Conservation (phyloP, 2,329 filamentous ascomycete species). For the Tolypocladium ophioglossoides region DNA sequence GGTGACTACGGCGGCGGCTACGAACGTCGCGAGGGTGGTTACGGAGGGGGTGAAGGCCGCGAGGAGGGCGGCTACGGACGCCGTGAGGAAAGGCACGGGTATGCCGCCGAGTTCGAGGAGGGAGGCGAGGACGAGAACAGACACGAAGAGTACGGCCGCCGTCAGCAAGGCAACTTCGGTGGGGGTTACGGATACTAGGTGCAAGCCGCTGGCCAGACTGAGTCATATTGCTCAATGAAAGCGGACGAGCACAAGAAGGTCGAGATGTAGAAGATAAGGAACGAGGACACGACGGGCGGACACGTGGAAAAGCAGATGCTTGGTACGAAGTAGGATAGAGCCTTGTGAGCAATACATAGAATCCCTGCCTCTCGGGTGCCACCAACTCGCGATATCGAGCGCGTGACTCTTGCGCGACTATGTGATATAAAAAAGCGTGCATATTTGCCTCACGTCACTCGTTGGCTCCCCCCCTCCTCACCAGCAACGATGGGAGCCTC, state of each 20-base stretch:
- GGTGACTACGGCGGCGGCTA: slow-evolving; percentile 2
- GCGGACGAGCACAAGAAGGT: neutral
- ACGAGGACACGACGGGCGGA: neutral
- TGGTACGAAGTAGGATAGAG: neutral
- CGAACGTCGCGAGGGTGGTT: slow-evolving; percentile 3
- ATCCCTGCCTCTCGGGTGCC: neutral
- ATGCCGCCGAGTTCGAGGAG: slow-evolving; percentile 12
- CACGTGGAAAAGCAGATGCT: neutral
- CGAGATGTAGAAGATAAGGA: neutral
- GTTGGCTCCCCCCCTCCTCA: no score
- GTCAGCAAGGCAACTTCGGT: slow-evolving; percentile 16
- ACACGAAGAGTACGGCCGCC: slow-evolving; percentile 3
- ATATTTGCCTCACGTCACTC: neutral
- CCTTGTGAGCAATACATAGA: neutral
- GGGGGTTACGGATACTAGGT: slow-evolving; percentile 8
- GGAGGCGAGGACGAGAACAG: slow-evolving; percentile 5
- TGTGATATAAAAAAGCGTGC: neutral
- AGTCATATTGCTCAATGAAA: neutral
- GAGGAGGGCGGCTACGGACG: slow-evolving; percentile 6
- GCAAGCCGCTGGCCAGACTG: neutral
- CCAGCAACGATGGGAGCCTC: no score
- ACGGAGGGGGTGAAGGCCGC: slow-evolving; percentile 1
- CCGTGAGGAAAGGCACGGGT: slow-evolving; percentile 10
- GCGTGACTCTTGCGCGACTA: neutral
- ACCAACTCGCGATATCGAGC: neutral